Evolutionary conservation across 306 rosid species (phyloP).

Genomic region (Cicer yamashitae): DNA sequence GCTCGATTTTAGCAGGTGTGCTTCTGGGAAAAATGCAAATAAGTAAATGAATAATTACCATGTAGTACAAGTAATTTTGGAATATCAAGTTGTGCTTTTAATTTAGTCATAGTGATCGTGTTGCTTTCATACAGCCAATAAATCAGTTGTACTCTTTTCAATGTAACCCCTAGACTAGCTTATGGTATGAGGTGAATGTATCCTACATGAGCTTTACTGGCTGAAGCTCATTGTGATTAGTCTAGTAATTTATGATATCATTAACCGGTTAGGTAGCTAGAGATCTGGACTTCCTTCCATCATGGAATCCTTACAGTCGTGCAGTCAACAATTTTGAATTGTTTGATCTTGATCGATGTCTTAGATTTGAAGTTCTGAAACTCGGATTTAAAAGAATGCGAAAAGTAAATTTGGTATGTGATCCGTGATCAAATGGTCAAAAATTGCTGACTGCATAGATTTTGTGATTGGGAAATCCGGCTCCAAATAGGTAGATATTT

Average conservation of each 20-base stretch:
- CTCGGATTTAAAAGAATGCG: neutral
- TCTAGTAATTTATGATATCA: neutral
- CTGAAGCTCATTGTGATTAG: constrained; percentile 31
- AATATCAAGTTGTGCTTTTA: constrained; percentile 29
- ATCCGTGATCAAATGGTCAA: neutral
- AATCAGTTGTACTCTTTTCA: constrained; percentile 1
- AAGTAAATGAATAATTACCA: constrained; percentile 1
- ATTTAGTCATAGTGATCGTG: neutral
- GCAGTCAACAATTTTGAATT: neutral
- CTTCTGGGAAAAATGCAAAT: neutral
- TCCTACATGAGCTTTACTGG: constrained; percentile 7
- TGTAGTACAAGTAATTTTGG: constrained; percentile 26
- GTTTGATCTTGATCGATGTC: neutral
- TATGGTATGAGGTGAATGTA: constrained; percentile 18
- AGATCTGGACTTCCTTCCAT: neutral
- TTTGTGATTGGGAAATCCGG: neutral
- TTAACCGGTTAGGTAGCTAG: neutral
- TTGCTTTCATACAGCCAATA: neutral
- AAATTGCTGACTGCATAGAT: neutral
- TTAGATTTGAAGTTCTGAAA: neutral
- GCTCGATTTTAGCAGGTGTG: constrained; percentile 4
- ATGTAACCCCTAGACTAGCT: constrained; percentile 21
- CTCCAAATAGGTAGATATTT: neutral
- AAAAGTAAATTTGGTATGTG: neutral
- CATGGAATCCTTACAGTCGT: neutral